Percentiles rank a stretch among this genome's conserved stretches.
Conservation (phyloP, 2,329 filamentous ascomycete species). For the Aaosphaeria arxii region DNA sequence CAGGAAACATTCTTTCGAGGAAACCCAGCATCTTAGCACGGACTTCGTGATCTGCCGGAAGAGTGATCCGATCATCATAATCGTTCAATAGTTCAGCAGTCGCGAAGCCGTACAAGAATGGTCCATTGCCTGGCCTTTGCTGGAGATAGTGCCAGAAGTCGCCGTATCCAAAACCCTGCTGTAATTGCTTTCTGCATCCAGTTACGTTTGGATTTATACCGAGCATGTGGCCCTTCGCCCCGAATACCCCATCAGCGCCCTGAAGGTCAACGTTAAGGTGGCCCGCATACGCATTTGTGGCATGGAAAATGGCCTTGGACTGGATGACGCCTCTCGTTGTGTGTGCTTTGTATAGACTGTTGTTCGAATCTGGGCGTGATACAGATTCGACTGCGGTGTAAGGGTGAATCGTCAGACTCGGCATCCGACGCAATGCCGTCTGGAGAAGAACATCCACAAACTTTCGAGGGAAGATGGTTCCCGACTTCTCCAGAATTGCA, state of each 20-base stretch:
- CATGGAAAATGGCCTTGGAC: neutral
- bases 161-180: neutral
- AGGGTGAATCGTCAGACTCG: neutral
- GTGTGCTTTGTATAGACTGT: neutral
- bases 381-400: neutral
- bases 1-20: neutral
- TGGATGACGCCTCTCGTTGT: neutral
- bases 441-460: neutral
- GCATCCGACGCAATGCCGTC: neutral
- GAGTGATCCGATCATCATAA: neutral
- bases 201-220: neutral
- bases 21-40: neutral
- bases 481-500: neutral
- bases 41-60: neutral
- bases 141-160: neutral
- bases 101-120: neutral
- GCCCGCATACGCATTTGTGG: neutral
- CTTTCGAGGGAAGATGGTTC: neutral
- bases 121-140: neutral
- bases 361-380: no score
- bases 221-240: neutral
- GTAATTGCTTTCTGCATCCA: neutral
- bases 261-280: neutral
- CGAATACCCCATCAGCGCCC: neutral
- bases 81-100: neutral